phyloP scores from a whole-genome alignment of 1,284 basidiomycete genomes.

The Tylopilus microsporus region DNA sequence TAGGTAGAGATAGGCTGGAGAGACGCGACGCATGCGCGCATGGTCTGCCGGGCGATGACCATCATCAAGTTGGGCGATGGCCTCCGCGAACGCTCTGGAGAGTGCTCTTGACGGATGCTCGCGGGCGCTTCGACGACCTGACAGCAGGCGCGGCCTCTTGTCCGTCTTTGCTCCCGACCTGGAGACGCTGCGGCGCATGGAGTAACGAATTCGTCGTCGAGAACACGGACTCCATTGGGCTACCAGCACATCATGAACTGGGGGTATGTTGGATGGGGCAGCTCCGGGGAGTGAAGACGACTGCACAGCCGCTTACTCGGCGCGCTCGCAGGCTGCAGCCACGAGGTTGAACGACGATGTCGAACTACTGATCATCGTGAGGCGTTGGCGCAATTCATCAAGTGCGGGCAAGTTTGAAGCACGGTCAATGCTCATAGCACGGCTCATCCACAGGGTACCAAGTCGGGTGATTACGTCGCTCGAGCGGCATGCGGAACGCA shows the following conservation, averaged over 20 bases:
- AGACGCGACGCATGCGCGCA: constrained; percentile 45
- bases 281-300: constrained; percentile 32
- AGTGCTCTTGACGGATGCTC: constrained; percentile 56
- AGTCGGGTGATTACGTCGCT: constrained; percentile 36
- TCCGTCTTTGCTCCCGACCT: constrained; percentile 64
- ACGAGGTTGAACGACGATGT: constrained; percentile 52
- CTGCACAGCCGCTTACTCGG: constrained; percentile 24
- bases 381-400: constrained; percentile 68
- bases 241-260: constrained; percentile 49
- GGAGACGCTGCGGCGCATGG: constrained; percentile 57
- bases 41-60: constrained; percentile 45
- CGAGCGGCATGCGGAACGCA: constrained; percentile 34
- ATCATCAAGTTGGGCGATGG: constrained; percentile 64
- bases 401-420: constrained; percentile 48
- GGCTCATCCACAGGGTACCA: constrained; percentile 45
- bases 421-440: constrained; percentile 45
- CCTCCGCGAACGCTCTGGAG: constrained; percentile 62
- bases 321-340: constrained; percentile 43
- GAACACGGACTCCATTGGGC: constrained; percentile 68
- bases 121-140: constrained; percentile 74
- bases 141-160: constrained; percentile 82
- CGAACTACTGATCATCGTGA: constrained; percentile 68
- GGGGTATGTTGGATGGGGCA: constrained; percentile 32
- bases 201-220: constrained; percentile 64
- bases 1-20: constrained; percentile 63